These are phyloP conservation scores for Fusarium goolgardi DNA, from an alignment of 2,329 filamentous ascomycete species.

Conservation along the genomic window DNA sequence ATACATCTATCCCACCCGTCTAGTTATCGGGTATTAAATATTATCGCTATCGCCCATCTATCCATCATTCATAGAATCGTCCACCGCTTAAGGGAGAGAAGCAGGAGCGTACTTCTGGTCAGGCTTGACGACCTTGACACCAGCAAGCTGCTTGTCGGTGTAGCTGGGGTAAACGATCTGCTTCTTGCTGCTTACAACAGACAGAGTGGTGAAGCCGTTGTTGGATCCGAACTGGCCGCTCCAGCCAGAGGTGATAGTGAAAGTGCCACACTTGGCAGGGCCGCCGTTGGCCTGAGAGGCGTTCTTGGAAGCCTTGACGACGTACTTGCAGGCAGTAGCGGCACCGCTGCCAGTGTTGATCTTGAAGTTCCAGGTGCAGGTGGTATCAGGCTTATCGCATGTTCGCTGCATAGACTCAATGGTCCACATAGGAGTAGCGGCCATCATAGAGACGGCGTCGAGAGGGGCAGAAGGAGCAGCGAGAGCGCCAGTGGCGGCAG, in stretches of 20 bases:
- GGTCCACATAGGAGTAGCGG: slow-evolving; percentile 54
- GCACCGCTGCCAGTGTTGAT: slow-evolving; percentile 59
- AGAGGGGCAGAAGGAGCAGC: slow-evolving; percentile 49
- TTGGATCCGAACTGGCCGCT: slow-evolving; percentile 64
- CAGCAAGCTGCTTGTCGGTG: slow-evolving; percentile 60
- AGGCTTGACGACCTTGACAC: slow-evolving; percentile 59
- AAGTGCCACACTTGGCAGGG: slow-evolving; percentile 59
- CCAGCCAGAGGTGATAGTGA: slow-evolving; percentile 65
- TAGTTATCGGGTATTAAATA: slow-evolving; percentile 5
- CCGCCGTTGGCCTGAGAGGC: slow-evolving; percentile 55
- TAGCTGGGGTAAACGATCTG: slow-evolving; percentile 65
- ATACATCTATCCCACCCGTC: background rate
- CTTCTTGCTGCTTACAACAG: slow-evolving; percentile 56
- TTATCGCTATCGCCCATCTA: background rate
- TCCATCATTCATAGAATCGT: background rate
- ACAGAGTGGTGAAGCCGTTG: slow-evolving; percentile 65
- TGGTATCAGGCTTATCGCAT: slow-evolving; percentile 54
- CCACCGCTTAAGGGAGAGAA: slow-evolving; percentile 28
- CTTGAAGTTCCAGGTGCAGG: slow-evolving; percentile 59
- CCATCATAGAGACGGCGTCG: slow-evolving; percentile 55
- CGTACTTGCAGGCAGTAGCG: slow-evolving; percentile 44
- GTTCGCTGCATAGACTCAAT: slow-evolving; percentile 54
- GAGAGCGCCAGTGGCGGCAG: slow-evolving; percentile 49
- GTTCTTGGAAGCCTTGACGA: slow-evolving; percentile 47
- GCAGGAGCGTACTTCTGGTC: slow-evolving; percentile 59